These are phyloP conservation scores for Solanum chmielewskii DNA, from an alignment of 257 asterid species.

Conservation along the genomic window DNA sequence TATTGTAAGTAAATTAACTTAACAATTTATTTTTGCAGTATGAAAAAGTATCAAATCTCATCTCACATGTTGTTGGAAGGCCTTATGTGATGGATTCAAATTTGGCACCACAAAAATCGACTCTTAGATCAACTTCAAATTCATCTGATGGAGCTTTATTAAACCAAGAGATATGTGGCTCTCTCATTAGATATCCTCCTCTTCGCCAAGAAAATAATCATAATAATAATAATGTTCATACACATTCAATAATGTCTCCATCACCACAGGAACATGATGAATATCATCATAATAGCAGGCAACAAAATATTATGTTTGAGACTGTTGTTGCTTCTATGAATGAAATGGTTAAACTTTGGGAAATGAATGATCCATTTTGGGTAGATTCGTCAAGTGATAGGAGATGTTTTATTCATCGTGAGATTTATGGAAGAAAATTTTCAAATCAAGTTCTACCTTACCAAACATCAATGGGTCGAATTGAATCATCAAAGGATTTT, in stretches of 20 bases:
- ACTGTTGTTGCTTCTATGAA: slow-evolving; percentile 29
- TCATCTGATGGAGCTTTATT: background rate
- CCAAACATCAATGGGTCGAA: slow-evolving; percentile 25
- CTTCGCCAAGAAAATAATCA: background rate
- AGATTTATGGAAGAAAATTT: slow-evolving; percentile 40
- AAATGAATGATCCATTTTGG: slow-evolving; percentile 56
- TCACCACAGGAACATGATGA: background rate
- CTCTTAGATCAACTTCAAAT: background rate
- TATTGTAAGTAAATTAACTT: background rate
- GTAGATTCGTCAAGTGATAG: slow-evolving; percentile 27
- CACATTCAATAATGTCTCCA: slow-evolving; percentile 1
- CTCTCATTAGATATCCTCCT: slow-evolving; percentile 4
- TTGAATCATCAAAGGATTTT: slow-evolving; percentile 60
- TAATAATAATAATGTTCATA: background rate
- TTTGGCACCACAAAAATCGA: background rate
- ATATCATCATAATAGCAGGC: slow-evolving; percentile 5
- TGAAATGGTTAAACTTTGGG: slow-evolving; percentile 45
- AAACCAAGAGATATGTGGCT: slow-evolving; percentile 8
- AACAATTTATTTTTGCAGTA: slow-evolving; percentile 9
- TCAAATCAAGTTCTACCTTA: slow-evolving; percentile 24
- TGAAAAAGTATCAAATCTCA: slow-evolving; percentile 12
- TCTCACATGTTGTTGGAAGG: slow-evolving; percentile 26
- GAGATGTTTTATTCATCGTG: slow-evolving; percentile 26
- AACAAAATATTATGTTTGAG: slow-evolving; percentile 24
- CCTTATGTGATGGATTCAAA: background rate